Base-by-base conservation (phyloP, 805 yeast species). In the Brettanomyces anomalus region DNA sequence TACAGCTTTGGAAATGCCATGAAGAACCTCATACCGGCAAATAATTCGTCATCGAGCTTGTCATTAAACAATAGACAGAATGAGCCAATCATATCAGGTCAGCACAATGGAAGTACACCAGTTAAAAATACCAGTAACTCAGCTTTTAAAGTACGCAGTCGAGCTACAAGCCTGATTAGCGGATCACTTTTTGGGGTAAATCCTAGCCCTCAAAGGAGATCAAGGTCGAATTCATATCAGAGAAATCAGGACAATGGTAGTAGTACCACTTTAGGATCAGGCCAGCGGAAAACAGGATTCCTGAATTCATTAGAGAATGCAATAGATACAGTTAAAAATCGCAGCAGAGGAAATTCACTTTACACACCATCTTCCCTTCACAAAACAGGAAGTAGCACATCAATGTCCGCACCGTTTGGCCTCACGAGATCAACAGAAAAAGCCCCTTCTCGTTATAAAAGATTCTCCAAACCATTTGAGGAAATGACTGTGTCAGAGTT, bases 1-100 rank as follows among this genome's bases (percentile, higher is more conserved):
- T 50, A 44, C 6, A 54, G 66, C 43, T 49, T 63, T 49, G 64
- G 61, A 4, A 65, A 64, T 0, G 66, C 61, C 2, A 60, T 64
- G 58, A 64, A 62, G 44, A 59, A 42, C 32, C 55, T 64, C 19
- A 48, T 64, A 15, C 63, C 66, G 4, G 41, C 56, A 3, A 62
- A 65, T 33, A 57, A 53, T 11, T 58, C 65, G 1, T 53, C 63
- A 2, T 61, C 65, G 2, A 49, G 57, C 14, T 55, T 62, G 1
- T 62, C 67, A 15, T 46, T 62, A 30, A 52, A 48, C 36, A 42
- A 43, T 3, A 53, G 48, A 33, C 20, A 48, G 19, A 53, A 46
- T 5, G 41, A 39, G 4, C 18, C 45, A 8, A 18, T 13, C 14
- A 16, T 18, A 14, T 35, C 37, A 8, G 35, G 18, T 6, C 35